Evolutionary conservation across 768 basidiomycete genomes (phyloP), one percentile per base, ranked within the genome.

Genomic region (Leucocoprinus sp.): DNA sequence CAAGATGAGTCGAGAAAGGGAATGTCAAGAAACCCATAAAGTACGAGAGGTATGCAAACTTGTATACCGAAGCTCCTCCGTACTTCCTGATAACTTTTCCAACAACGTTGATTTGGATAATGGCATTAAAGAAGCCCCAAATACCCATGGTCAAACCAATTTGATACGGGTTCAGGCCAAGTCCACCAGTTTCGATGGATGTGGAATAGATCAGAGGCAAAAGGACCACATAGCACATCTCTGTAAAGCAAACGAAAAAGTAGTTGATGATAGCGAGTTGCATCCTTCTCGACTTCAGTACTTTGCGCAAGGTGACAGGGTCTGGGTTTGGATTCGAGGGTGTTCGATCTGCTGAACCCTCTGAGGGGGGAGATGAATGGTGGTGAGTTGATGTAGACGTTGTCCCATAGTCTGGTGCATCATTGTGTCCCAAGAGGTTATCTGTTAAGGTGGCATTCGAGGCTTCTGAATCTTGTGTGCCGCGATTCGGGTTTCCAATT

Each of bases 121-220:
- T 14, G 24, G 71, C 72, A 51, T 75, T 78, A 42, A 69, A 54
- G 11, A 76, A 46, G 5, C 82, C 81, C 26, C 52, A 45, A 0
- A 45, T 50, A 12, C 73, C 69, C 49, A 82, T 69, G 45, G 80
- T 74, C 19, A 65, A 60, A 4, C 85, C 85, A 28, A 88, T 88
- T 4, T 59, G 54, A 33, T 73, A 70, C 0, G 86, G 80, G 19
- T 69, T 62, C 31, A 88, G 65, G 4, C 83, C 83, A 3, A 86
- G 71, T 1, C 85, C 84, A 19, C 85, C 84, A 2, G 72, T 64
- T 14, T 62, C 59, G 37, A 76, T 58, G 0, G 86, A 76, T 0
- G 82, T 86, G 9, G 82, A 79, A 45, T 64, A 72, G 34, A 71
- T 60, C 41, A 74, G 60, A 5, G 71, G 71, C 17, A 60, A 47